Evolutionary conservation across 345 rosid species (phyloP), one percentile per base, ranked within the genome.

Genomic region (Gossypium anomalum): DNA sequence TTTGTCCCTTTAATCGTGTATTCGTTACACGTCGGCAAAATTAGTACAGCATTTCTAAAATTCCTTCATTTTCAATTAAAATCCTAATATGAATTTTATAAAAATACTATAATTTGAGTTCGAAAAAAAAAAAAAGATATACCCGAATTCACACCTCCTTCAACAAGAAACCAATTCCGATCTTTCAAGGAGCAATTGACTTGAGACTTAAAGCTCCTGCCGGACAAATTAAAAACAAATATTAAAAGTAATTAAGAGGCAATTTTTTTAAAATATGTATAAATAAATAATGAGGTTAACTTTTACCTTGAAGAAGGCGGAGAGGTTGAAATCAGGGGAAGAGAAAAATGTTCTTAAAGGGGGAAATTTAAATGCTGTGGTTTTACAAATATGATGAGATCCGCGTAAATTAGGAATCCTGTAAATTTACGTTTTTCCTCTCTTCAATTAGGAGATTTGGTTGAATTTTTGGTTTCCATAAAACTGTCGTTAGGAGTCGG

Each of bases 151-250:
- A 9, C 25, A 9, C 25, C 38, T 69, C 59, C 65, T 43, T 57
- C 75, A 22, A 72, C 75, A 57, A 22, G 65, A 47, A 56, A 57
- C 53, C 22, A 52, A 27, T 16, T 27, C 59, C 72, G 17, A 69
- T 16, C 29, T 56, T 43, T 41, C 15, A 34, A 57, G 20, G 20
- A 43, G 22, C 65, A 43, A 41, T 22, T 23, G 43, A 72, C 41
- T 57, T 53, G 48, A 56, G 38, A 56, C 64, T 41, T 60, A 14
- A 38, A 72, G 8, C 44, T 43, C 22, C 75, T 57, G 14, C 8
- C 15, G 58, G 23, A 56, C 15, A 72, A 57, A 20, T n/a, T 2
- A 52, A 22, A 55, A 58, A 58, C n/a, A 47, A 73, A 47, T 47
- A 59, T 25, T 9, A 70, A 34, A 29, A 15, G 12, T 4, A 34